These are phyloP conservation scores for Hydnum rufescens DNA, from an alignment of 768 basidiomycete species.

Conservation along the genomic window DNA sequence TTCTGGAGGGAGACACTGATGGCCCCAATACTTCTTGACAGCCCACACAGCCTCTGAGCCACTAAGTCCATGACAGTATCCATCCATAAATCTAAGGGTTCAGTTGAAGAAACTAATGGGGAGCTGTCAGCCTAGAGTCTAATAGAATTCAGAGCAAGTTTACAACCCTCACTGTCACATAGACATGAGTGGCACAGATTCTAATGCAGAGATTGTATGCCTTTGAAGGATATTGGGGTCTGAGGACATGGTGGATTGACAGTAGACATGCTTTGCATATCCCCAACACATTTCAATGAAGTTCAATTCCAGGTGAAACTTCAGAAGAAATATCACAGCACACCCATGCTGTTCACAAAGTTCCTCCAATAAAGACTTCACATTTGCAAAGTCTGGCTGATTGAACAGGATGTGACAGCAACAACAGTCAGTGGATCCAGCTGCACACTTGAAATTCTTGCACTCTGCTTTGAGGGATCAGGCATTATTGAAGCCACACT, in stretches of 20 bases:
- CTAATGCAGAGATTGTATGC: slow-evolving; percentile 17
- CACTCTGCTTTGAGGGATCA: slow-evolving; percentile 9
- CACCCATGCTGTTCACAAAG: slow-evolving; percentile 14
- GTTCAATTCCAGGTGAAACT: slow-evolving; percentile 29
- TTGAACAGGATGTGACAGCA: slow-evolving; percentile 21
- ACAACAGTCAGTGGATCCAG: slow-evolving; percentile 18
- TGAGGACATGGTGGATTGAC: slow-evolving; percentile 13
- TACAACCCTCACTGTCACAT: slow-evolving; percentile 11
- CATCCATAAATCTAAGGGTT: slow-evolving; percentile 14
- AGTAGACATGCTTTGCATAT: slow-evolving; percentile 19
- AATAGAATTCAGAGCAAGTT: too few species aligned
- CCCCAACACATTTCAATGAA: slow-evolving; percentile 26
- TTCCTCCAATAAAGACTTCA: slow-evolving; percentile 19
- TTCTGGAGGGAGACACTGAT: slow-evolving; percentile 16
- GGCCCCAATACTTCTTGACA: slow-evolving; percentile 17
- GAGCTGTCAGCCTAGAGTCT: too few species aligned
- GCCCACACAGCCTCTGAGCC: slow-evolving; percentile 19
- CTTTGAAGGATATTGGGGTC: slow-evolving; percentile 18
- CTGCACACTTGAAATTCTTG: slow-evolving; percentile 20
- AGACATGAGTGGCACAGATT: slow-evolving; percentile 14
- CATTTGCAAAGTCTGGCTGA: slow-evolving; percentile 24
- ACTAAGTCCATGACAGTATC: slow-evolving; percentile 15
- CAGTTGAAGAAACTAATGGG: too few species aligned
- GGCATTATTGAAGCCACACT: too few species aligned
- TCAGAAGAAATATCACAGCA: slow-evolving; percentile 21